Evolutionary conservation across 75 land plant species (phyloP).

Genomic region (Pseudotsuga menziesii): DNA sequence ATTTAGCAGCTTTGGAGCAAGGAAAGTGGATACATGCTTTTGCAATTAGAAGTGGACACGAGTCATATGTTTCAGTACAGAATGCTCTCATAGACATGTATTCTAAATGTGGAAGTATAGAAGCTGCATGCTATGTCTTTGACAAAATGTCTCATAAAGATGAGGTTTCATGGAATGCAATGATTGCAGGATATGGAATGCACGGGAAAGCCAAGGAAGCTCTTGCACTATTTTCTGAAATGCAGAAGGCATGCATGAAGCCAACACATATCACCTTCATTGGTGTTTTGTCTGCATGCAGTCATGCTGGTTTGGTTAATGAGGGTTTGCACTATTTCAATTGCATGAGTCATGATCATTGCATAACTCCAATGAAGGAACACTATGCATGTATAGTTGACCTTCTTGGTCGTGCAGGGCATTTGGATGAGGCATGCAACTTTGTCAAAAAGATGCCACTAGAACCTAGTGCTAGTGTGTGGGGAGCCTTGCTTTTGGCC

Average conservation of each 20-base stretch:
- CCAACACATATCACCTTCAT: slow-evolving; percentile 7
- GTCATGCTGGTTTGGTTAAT: slow-evolving; percentile 13
- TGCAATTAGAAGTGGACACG: neutral
- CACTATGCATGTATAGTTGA: slow-evolving; percentile 9
- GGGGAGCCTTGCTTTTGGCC: slow-evolving; percentile 11
- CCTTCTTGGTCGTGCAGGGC: slow-evolving; percentile 13
- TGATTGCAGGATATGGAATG: slow-evolving; percentile 3
- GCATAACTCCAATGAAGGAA: neutral
- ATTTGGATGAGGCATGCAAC: slow-evolving; percentile 4
- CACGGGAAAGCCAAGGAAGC: slow-evolving; percentile 1
- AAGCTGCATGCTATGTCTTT: neutral
- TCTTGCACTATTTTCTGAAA: slow-evolving; percentile 2
- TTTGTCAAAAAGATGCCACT: slow-evolving; percentile 8
- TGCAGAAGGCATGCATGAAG: neutral
- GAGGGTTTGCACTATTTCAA: slow-evolving; percentile 1
- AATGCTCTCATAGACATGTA: neutral
- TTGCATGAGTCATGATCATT: slow-evolving; percentile 6
- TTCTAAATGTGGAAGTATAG: neutral
- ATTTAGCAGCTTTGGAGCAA: neutral
- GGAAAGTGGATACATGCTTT: slow-evolving; percentile 3
- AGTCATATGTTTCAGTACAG: neutral
- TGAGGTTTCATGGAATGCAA: slow-evolving; percentile 10
- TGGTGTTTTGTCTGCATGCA: slow-evolving; percentile 7
- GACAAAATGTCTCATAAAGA: neutral
- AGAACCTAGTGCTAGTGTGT: neutral